A percentile compares a stretch with the other conserved stretches of the same genome.
These are phyloP conservation scores for Aschersonia sp. DNA, from an alignment of 2,329 filamentous ascomycete species.

Conservation along the genomic window DNA sequence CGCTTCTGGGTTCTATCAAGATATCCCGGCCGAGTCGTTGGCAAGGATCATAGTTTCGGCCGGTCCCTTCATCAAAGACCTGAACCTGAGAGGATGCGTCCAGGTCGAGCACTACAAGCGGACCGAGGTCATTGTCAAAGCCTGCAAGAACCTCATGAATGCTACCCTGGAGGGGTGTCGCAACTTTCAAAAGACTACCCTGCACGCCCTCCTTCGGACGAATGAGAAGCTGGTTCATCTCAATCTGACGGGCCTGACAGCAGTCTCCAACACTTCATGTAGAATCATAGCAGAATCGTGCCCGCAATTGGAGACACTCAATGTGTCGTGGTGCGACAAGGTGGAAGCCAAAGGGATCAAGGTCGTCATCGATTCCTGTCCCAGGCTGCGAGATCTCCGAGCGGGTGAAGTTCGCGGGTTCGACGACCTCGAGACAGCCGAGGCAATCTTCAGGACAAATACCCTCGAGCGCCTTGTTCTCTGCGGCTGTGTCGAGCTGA, in stretches of 20 bases:
- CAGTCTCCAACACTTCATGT: conserved; percentile 72
- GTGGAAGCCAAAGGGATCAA: conserved; percentile 66
- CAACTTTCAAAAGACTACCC: conserved; percentile 63
- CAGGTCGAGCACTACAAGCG: conserved; percentile 75
- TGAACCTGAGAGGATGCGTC: conserved; percentile 83
- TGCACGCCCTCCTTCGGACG: conserved; percentile 59
- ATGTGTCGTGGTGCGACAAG: conserved; percentile 86
- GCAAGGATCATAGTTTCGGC: conserved; percentile 73
- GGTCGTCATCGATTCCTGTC: conserved; percentile 58
- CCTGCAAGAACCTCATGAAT: conserved; percentile 75
- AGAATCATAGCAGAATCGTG: conserved; percentile 74
- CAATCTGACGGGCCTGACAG: conserved; percentile 69
- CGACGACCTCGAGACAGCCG: conserved; percentile 56
- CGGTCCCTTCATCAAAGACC: conserved; percentile 77
- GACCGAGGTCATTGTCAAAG: conserved; percentile 61
- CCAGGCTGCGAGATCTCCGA: conserved; percentile 60
- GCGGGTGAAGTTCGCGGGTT: conserved; percentile 74
- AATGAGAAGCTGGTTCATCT: conserved; percentile 71
- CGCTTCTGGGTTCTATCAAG: conserved; percentile 70
- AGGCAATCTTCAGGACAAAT: conserved; percentile 65
- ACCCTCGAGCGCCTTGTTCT: conserved; percentile 70
- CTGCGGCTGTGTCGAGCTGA: conserved; percentile 65
- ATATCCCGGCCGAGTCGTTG: conserved; percentile 72
- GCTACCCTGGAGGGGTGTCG: conserved; percentile 81
- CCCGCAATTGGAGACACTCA: conserved; percentile 66